Evolutionary conservation across 2,329 filamentous ascomycete species (phyloP), one percentile per base, ranked within the genome.

Genomic region (Reticulascus tulasneorum): DNA sequence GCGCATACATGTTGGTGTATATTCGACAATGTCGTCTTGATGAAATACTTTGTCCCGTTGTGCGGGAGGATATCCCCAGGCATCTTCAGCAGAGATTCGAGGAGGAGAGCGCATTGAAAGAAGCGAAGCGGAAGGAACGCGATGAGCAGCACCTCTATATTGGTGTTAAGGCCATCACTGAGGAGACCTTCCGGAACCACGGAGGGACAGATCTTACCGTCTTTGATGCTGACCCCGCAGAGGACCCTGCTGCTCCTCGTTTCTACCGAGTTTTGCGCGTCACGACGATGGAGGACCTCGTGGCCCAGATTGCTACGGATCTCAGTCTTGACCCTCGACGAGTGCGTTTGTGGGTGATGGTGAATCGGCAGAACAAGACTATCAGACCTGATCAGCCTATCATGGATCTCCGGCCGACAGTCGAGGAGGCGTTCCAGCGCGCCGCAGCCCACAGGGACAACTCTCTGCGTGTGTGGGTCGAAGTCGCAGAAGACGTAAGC

Each of bases 1-100:
- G 90, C 59, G 94, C 93, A 6, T 98, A 98, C 70, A 98, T 98
- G 93, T 66, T 98, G 70, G 94, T 98, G 3, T 98, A 98, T 56
- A 88, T 98, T 47, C 83, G 93, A 29, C 86, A 95, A 58, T 85
- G 83, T 33, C 79, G 83, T 38, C 64, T 94, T n/a, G 86, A 95
- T 53, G 75, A 86, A 47, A 82, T 97, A 30, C 72, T 98, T 35
- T 78, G 83, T 26, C 77, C 82, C 1, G 84, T 93, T 23, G 74
- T 77, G n/a, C 73, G 84, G 46, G 75, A 84, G 3, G 84, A 94
- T 51, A 86, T 89, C 12, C 94, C 93, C 3, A 58, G 71, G 34
- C 90, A 96, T 64, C 77, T 97, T 33, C 73, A 66, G 73, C 64
- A 15, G 9, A 27, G 81, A 42, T 75, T 97, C 29, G 79, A 86